Base-by-base conservation (phyloP, 805 yeast species). In the Kodamaea neixiangensis region DNA sequence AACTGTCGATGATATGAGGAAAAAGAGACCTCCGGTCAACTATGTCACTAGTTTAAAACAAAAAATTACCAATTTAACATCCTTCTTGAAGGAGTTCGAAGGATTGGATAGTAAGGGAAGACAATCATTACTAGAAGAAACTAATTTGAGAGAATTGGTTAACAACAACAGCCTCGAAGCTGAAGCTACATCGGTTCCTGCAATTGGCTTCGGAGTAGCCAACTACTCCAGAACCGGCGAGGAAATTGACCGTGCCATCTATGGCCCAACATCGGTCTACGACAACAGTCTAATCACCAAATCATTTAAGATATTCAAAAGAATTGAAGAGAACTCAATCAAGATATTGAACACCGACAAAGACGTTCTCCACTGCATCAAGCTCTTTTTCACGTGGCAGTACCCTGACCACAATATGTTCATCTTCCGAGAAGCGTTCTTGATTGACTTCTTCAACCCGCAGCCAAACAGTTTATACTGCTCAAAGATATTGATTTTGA, bases 371-470 rank as follows among this genome's bases (percentile, higher is more conserved):
- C 71, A 69, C 43, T 73, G 77, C 55, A 50, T 72, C 33, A 66
- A 71, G 56, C 61, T 73, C n/a, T 75, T 83, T 61, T 83, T 82
- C 62, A 76, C 75, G n/a, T 82, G 86, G 84, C 78, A 80, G 53
- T 83, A 83, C 55, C 87, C 87, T 3, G 87, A 83, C 54, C 76
- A 80, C 55, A 80, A 81, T 58, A 75, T 80, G 68, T 83, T 82
- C 57, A 74, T 83, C n/a, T 83, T 80, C 58, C 67, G 88, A 52
- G 89, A 83, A 55, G 80, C 85, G 13, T 83, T 83, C 58, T 64
- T 83, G 22, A 72, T 73, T 46, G 88, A 84, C 49, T 82, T 83
- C 61, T 82, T 82, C 62, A 75, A 80, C 58, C 85, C 85, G 22
- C 76, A 75, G 17, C 70, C 75, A 15, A 70, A 75, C 53, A 72